Evolutionary conservation across 257 asterid genomes (phyloP).

Genomic region (Solanum commersonii): DNA sequence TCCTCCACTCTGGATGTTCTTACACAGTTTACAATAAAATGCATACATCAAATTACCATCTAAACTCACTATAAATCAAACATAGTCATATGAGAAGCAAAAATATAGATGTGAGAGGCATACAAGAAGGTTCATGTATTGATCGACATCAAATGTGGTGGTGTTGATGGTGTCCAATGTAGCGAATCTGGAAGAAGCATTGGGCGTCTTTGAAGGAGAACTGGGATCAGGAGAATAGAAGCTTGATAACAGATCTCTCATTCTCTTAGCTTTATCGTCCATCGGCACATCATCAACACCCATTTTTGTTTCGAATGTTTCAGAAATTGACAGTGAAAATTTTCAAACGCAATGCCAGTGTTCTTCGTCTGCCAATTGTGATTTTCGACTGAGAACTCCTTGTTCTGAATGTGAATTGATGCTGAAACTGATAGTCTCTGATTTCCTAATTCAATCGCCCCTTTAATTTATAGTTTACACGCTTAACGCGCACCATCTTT

Average conservation of each 20-base stretch:
- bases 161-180: slow-evolving; percentile 94
- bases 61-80: not conserved
- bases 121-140: slow-evolving; percentile 97
- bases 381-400: not conserved
- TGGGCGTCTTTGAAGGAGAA: slow-evolving; percentile 19
- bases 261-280: slow-evolving; percentile 95
- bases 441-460: not conserved
- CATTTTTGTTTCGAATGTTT: slow-evolving; percentile 20
- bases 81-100: not conserved
- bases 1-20: not conserved
- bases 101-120: not conserved
- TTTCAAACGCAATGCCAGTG: not conserved
- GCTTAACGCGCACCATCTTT: not conserved
- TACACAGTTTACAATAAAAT: not conserved
- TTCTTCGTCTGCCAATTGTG: not conserved
- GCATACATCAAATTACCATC: not conserved
- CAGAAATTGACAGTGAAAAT: not conserved
- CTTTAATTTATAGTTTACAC: not conserved
- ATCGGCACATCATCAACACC: slow-evolving; percentile 52
- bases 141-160: slow-evolving; percentile 79
- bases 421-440: not conserved
- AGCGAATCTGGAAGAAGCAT: slow-evolving; percentile 74
- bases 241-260: slow-evolving; percentile 95
- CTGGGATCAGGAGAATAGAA: slow-evolving; percentile 78
- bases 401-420: not conserved